Conservation (phyloP, 177 flowering plant genomes). For the Vitis hybrid region DNA sequence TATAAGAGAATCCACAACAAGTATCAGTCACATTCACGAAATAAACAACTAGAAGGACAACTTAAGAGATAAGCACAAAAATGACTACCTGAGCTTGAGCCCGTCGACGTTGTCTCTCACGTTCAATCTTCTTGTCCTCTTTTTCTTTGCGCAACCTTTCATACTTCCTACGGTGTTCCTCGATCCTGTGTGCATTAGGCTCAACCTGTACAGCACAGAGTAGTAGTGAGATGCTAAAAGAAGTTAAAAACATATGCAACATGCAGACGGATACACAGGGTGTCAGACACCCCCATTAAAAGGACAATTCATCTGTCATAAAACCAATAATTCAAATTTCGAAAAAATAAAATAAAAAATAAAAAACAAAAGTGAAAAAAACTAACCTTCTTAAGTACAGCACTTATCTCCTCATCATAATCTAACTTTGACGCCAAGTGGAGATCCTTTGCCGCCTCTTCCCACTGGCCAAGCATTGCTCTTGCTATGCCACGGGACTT, state of each 20-base stretch:
- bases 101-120: conserved; percentile 67
- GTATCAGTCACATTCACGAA: not conserved
- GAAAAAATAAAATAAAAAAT: too few species aligned
- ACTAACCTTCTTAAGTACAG: conserved; percentile 83
- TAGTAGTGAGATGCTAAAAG: not conserved
- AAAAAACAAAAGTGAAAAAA: not conserved
- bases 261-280: not conserved
- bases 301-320: not conserved
- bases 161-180: conserved; percentile 81
- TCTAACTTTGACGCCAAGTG: conserved; percentile 89
- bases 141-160: conserved; percentile 73
- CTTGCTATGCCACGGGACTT: conserved; percentile 90
- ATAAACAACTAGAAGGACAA: not conserved
- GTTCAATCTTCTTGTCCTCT: conserved; percentile 60
- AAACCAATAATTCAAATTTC: not conserved
- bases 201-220: conserved; percentile 51
- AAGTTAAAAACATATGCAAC: not conserved
- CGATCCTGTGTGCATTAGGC: conserved; percentile 78
- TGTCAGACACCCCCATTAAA: not conserved
- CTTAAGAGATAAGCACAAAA: not conserved
- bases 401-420: conserved; percentile 83
- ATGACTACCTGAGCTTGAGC: conserved; percentile 80
- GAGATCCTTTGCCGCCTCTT: conserved; percentile 90
- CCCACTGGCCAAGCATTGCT: conserved; percentile 95
- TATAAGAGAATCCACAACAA: conserved; percentile 7